A percentile compares a stretch with the other conserved stretches of the same genome.
These are phyloP conservation scores for Backusella luteola DNA, from an alignment of 192 early-diverging fungal species.

Conservation along the genomic window DNA sequence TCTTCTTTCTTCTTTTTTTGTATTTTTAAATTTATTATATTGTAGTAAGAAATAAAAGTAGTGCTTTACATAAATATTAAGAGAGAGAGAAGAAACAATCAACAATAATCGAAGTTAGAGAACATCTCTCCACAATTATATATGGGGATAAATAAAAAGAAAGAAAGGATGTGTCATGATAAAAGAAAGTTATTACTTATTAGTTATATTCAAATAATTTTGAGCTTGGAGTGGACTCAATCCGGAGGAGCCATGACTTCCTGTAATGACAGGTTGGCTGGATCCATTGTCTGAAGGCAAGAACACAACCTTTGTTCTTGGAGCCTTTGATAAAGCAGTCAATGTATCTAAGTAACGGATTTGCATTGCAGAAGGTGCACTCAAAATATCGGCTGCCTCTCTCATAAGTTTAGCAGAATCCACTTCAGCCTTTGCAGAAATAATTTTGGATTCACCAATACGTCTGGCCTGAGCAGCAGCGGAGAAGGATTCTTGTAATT, in stretches of 20 bases:
- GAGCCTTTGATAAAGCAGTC: slow-evolving; percentile 67
- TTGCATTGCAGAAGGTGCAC: slow-evolving; percentile 65
- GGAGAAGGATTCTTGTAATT: slow-evolving; percentile 80
- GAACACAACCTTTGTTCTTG: slow-evolving; percentile 74
- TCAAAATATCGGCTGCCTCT: slow-evolving; percentile 88
- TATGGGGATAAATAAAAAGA: background rate
- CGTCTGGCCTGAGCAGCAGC: slow-evolving; percentile 88
- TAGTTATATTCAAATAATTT: background rate
- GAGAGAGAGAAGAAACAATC: background rate
- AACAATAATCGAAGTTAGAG: background rate
- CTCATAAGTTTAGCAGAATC: slow-evolving; percentile 84
- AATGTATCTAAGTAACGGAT: slow-evolving; percentile 91
- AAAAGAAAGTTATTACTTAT: background rate
- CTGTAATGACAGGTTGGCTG: background rate
- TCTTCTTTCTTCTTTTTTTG: background rate
- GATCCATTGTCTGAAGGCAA: slow-evolving; percentile 42
- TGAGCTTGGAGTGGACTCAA: background rate
- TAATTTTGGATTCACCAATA: slow-evolving; percentile 86
- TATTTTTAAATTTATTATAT: background rate
- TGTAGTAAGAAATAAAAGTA: background rate
- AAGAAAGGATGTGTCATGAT: background rate
- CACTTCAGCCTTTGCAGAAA: slow-evolving; percentile 52
- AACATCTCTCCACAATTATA: background rate
- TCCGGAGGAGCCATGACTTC: background rate
- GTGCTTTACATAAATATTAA: background rate